phyloP scores from a whole-genome alignment of 306 rosid genomes.

The Acacia confusa region DNA sequence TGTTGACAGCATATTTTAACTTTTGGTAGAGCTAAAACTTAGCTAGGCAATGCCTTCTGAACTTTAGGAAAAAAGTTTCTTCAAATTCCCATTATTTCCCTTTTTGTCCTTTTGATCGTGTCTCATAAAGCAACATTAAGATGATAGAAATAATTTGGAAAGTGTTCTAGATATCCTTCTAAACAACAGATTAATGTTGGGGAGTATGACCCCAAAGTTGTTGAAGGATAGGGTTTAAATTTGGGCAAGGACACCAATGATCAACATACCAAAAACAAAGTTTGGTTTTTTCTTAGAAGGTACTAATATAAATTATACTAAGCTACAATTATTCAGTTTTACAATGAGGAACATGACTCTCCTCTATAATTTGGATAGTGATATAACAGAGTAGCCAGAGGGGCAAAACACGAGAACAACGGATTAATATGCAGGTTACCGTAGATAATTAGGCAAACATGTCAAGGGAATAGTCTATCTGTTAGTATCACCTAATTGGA shows the following conservation, averaged over 20 bases:
- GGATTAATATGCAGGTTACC: not conserved
- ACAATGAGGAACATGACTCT: not conserved
- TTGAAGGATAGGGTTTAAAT: not conserved
- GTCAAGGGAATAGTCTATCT: not conserved
- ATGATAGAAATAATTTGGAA: not conserved
- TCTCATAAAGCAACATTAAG: not conserved
- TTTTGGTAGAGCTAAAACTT: constrained; percentile 1
- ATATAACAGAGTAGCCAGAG: not conserved
- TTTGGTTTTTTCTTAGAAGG: not conserved
- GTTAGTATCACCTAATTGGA: not conserved
- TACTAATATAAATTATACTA: not conserved
- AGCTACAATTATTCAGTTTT: not conserved
- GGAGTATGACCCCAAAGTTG: not conserved
- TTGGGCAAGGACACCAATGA: not conserved
- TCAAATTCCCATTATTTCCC: not conserved
- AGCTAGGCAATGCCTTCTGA: not conserved
- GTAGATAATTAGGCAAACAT: not conserved
- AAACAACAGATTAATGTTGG: not conserved
- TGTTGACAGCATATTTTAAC: not conserved
- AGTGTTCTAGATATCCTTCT: not conserved
- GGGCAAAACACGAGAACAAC: not conserved
- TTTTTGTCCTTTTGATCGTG: not conserved
- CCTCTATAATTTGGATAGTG: not conserved
- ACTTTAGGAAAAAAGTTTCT: not conserved
- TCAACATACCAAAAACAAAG: not conserved